Percentiles rank a stretch among this genome's conserved stretches.
These are phyloP conservation scores for Sporodiniella umbellata DNA, from an alignment of 371 early-diverging fungal species.

Conservation along the genomic window DNA sequence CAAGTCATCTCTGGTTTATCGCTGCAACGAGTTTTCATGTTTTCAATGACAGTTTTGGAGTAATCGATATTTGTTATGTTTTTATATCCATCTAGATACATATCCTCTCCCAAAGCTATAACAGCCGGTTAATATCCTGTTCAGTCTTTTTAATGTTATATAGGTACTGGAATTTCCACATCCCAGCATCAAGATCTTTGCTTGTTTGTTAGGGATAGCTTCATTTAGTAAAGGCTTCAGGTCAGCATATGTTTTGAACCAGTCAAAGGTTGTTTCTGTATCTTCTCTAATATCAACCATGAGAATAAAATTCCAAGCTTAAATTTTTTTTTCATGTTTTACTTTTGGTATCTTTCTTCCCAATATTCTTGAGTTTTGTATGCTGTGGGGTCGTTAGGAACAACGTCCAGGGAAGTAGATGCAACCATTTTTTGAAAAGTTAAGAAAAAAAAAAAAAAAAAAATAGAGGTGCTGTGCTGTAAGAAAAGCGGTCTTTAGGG, in stretches of 20 bases:
- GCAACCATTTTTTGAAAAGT: conserved; percentile 25
- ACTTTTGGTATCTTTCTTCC: conserved; percentile 52
- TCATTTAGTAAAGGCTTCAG: conserved; percentile 59
- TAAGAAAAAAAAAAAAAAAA: conserved; percentile 7
- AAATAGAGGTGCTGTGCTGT: too few species aligned
- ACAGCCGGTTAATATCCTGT: not conserved
- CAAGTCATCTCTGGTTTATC: conserved; percentile 63
- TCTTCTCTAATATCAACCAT: conserved; percentile 35
- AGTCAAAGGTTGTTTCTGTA: conserved; percentile 69
- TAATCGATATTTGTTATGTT: conserved; percentile 82
- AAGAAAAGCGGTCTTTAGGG: too few species aligned
- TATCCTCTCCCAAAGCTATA: conserved; percentile 72
- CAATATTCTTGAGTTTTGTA: conserved; percentile 65
- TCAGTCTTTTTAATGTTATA: not conserved
- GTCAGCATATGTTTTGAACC: conserved; percentile 83
- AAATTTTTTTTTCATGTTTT: conserved; percentile 37
- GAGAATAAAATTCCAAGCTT: conserved; percentile 18
- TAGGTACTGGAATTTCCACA: conserved; percentile 75
- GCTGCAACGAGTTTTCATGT: conserved; percentile 65
- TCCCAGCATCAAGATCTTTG: conserved; percentile 71
- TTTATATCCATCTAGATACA: conserved; percentile 78
- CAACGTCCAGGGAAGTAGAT: conserved; percentile 46
- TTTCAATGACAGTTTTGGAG: conserved; percentile 72
- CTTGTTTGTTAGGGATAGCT: conserved; percentile 54
- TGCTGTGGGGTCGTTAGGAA: conserved; percentile 63